These are phyloP conservation scores for Nannochloropsis gaditana DNA, from an alignment of 108 stramenopile species.

Conservation along the genomic window DNA sequence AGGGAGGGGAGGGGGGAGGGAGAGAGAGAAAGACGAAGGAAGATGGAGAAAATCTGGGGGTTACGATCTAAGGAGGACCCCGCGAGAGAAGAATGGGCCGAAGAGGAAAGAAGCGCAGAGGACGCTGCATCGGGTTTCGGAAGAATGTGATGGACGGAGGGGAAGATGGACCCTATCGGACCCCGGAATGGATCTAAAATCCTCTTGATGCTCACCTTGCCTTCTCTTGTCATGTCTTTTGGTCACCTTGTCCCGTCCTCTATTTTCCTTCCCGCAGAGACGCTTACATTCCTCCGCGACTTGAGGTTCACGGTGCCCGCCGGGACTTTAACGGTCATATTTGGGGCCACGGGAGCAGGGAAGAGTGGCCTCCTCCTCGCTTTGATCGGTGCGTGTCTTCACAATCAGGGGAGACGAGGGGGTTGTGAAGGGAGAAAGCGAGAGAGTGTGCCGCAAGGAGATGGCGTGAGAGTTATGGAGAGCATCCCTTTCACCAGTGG, in stretches of 20 bases:
- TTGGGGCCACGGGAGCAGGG: neutral
- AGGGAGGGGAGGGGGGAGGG: neutral
- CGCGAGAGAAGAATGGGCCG: neutral
- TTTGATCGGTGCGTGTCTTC: neutral
- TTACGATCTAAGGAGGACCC: neutral
- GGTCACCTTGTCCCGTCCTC: neutral
- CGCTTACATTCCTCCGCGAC: neutral
- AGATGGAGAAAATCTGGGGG: neutral
- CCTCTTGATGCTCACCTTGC: neutral
- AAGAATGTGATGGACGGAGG: no score
- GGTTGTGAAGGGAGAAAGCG: neutral
- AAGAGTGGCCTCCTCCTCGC: neutral
- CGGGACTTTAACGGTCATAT: neutral
- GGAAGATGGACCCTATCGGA: no score
- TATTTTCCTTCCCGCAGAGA: neutral
- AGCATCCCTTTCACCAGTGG: no score
- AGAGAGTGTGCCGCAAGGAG: neutral
- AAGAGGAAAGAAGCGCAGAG: no score
- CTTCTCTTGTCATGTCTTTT: neutral
- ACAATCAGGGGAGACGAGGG: no score
- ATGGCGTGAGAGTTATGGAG: no score
- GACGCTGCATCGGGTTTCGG: no score
- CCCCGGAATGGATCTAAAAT: neutral
- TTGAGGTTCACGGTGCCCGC: conserved; percentile 23
- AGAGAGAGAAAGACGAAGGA: neutral